Base-by-base conservation (phyloP, 257 asterid species). In the Solanum clarkiae region DNA sequence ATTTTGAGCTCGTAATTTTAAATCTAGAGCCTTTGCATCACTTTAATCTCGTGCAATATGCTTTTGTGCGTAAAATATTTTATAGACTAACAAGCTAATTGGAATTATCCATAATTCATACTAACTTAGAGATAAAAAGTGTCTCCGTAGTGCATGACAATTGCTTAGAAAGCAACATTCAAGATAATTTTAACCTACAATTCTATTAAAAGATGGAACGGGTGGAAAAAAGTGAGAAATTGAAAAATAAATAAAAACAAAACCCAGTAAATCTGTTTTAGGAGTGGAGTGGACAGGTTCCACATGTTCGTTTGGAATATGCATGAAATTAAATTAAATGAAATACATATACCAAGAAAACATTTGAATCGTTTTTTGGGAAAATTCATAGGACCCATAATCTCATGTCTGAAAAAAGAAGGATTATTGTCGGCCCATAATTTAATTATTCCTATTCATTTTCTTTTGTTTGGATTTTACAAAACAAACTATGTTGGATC, bases 371-470 rank as follows among this genome's bases (percentile, higher is more conserved):
- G 89, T 72, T 65, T 86, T 86, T 71, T 87, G 88, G 86, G 87
- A 85, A 60, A 85, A 80, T 70, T 88, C 88, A 86, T 44, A 88
- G 88, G 89, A 85, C 86, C 93, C 92, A 90, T 90, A 81, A 72
- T 40, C 53, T 49, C 32, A 26, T 88, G 93, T 89, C 93, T 86
- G 70, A 49, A 47, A 40, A 85, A 72, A 86, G 81, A 44, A 82
- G 84, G 83, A 70, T 59, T 75, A 77, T 69, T 92, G 93, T 90
- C 91, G 85, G 91, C 83, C 53, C 65, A 79, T 79, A 26, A 77
- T 77, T 77, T 10, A 14, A 10, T n/a, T 71, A 29, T 70, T 40
- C 77, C 74, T 66, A 22, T 10, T 72, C 54, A 45, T 11, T 20
- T 47, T 51, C 13, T 77, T 49, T 15, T 4, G 10, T 75, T 75